Evolutionary conservation across 805 yeast species (phyloP), one percentile per base, ranked within the genome.

Genomic region (Torulaspora maleeae): DNA sequence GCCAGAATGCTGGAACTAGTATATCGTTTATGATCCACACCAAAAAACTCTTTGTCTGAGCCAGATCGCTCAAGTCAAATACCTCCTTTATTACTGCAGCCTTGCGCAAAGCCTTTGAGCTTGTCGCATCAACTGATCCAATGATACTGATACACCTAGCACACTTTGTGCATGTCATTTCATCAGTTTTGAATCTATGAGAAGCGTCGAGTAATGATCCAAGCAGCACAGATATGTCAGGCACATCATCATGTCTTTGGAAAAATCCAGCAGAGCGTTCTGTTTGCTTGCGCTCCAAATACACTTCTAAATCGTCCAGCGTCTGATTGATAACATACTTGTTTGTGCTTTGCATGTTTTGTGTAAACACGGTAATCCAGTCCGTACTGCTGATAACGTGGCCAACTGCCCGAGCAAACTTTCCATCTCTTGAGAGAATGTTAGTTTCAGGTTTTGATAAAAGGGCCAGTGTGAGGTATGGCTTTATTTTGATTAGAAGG

Each of bases 1-100:
- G 89, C 80, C 95, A 83, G 64, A 89, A 90, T 1, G 88, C 79
- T 27, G 86, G 88, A 7, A 90, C 83, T n/a, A 93, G 71, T 47
- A 79, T 73, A 44, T 77, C 74, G 48, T 86, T 82, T 27, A 90
- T 69, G 39, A 90, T 78, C 54, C 75, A 72, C 3, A 78, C 69
- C 27, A 88, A 71, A 56, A 91, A 87, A 10, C 70, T 72, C 2
- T 78, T 69, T n/a, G 78, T 77, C 54, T 90, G 96, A 4, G 61
- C 63, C 20, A 70, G 72, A 37, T 79, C 80, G 27, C 71, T 76
- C 58, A 91, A 80, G 56, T 86, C 85, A 36, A 77, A 74, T 0
- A 82, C 71, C 3, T 83, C 66, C 2, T 83, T 46, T 44, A 69
- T 70, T 22, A 65, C 68, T 38, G 49, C 33, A 2, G 64, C 56